Base-by-base conservation (phyloP, 352 stramenopile genomes). In the Phytophthora agathidicida region DNA sequence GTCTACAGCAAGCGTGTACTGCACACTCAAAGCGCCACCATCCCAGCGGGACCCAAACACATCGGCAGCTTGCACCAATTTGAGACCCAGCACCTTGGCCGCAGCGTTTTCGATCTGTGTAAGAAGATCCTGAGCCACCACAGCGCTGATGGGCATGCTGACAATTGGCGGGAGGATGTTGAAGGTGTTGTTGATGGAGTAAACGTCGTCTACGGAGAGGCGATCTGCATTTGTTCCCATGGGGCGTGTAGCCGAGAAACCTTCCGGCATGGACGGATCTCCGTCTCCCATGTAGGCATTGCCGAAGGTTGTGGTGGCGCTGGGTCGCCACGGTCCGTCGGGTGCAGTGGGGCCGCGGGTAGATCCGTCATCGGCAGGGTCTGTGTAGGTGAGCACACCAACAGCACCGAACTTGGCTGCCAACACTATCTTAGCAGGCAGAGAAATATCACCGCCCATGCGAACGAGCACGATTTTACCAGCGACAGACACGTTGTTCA, bases 271-370 rank as follows among this genome's bases (percentile, higher is more conserved):
- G 22, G 84, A 90, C 28, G 86, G 86, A 42, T 95, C 86, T 3
- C 83, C 86, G 49, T 93, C 87, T 44, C 86, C 86, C 80, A 95
- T 92, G 79, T 92, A 93, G 5, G 90, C 86, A 23, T 68, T 91
- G 5, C 84, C 82, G 47, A 83, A 93, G 5, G 84, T 71, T 17
- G 84, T 67, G 11, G 81, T 68, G 11, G 70, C 70, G 17, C 61
- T 75, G 17, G 72, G 60, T 26, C 78, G 80, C 81, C 84, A 94
- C 19, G 86, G 83, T 13, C 86, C 86, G 31, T 91, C 77, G 1
- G 83, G 82, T 24, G 77, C 85, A 14, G 67, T 63, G 26, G 70
- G 83, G 48, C 86, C 82, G 47, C 77, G 70, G 32, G 33, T 60
- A 22, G 48, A 64, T 2, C 83, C 83, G 32, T 92, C 77, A 20